phyloP scores from a whole-genome alignment of 345 rosid species.

The Anastatica hierochuntica region DNA sequence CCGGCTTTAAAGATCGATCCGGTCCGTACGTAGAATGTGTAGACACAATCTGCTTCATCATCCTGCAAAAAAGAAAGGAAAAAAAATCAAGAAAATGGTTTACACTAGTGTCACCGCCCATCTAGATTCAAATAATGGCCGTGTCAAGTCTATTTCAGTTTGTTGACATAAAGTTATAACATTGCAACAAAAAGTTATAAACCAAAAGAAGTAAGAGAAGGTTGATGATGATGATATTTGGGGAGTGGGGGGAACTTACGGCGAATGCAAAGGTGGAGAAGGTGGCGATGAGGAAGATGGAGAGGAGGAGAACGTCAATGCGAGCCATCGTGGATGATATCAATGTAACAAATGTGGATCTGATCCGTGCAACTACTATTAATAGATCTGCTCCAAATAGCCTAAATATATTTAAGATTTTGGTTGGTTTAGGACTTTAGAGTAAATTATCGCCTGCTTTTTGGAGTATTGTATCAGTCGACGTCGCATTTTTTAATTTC shows the following conservation, averaged over 20 bases:
- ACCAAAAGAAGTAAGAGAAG: background rate
- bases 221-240: background rate
- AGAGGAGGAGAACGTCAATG: slow-evolving; percentile 20
- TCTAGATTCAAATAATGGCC: too few relatives aligned
- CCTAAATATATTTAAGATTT: too few relatives aligned
- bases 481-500: too few relatives aligned
- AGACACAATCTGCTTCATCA: slow-evolving; percentile 50
- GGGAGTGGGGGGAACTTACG: slow-evolving; percentile 14
- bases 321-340: slow-evolving; percentile 14
- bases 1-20: slow-evolving; percentile 79
- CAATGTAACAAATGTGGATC: too few relatives aligned
- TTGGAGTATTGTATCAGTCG: too few relatives aligned
- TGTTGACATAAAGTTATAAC: too few relatives aligned
- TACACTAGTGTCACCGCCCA: too few relatives aligned
- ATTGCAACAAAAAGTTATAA: background rate
- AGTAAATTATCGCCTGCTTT: too few relatives aligned
- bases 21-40: slow-evolving; percentile 58
- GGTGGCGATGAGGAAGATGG: slow-evolving; percentile 19
- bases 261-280: slow-evolving; percentile 15
- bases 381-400: too few relatives aligned
- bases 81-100: background rate
- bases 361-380: too few relatives aligned
- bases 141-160: too few relatives aligned
- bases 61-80: slow-evolving; percentile 24
- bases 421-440: too few relatives aligned